phyloP scores from a whole-genome alignment of 2,329 filamentous ascomycete genomes.

The Colletotrichum lupini region DNA sequence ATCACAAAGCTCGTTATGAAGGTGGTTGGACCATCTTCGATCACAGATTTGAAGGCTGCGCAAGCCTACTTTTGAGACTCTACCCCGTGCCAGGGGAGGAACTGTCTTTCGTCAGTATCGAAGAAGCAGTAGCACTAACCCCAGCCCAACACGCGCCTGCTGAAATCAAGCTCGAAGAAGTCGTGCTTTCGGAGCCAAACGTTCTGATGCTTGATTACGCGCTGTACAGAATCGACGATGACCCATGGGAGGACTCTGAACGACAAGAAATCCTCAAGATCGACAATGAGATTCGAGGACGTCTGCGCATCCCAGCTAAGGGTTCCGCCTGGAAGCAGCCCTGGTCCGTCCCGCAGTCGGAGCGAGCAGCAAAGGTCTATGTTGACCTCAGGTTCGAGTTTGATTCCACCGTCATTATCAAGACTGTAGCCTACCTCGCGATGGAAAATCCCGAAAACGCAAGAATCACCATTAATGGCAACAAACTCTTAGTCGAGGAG shows the following conservation, averaged over 20 bases:
- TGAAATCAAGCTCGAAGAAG: conserved; percentile 20
- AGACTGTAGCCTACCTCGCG: conserved; percentile 36
- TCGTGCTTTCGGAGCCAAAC: conserved; percentile 42
- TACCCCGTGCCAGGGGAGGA: not conserved
- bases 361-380: conserved; percentile 37
- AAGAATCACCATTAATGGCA: conserved; percentile 38
- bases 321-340: conserved; percentile 42
- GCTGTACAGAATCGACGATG: conserved; percentile 39
- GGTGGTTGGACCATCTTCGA: conserved; percentile 40
- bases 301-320: conserved; percentile 41
- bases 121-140: not conserved
- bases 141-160: not conserved
- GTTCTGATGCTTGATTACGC: conserved; percentile 46
- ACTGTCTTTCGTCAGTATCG: not conserved
- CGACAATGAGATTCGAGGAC: conserved; percentile 42
- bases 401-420: conserved; percentile 36
- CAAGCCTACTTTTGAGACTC: conserved; percentile 42
- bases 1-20: conserved; percentile 6
- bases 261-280: conserved; percentile 42
- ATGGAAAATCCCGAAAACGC: conserved; percentile 41
- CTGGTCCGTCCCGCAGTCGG: conserved; percentile 38
- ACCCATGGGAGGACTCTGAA: conserved; percentile 35
- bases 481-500: not conserved
- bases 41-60: conserved; percentile 44
- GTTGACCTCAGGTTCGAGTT: conserved; percentile 42